Evolutionary conservation across 2,329 filamentous ascomycete species (phyloP).

Genomic region (Pseudogymnoascus sp.): DNA sequence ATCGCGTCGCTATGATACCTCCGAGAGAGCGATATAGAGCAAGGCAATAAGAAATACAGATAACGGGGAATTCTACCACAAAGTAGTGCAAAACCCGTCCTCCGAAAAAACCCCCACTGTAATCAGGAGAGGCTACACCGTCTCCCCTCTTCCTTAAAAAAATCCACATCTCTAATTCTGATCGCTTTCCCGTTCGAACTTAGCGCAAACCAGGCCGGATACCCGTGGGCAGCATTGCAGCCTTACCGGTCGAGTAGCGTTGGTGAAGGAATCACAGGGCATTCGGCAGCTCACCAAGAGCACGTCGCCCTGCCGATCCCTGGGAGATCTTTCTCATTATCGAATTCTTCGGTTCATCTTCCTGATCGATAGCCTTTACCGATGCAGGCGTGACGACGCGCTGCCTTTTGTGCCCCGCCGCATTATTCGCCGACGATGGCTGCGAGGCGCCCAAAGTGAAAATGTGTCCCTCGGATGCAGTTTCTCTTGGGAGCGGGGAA

Average conservation of each 20-base stretch:
- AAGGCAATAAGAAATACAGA: slow-evolving; percentile 6
- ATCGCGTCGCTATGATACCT: background rate
- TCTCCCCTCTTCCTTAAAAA: slow-evolving; percentile 4
- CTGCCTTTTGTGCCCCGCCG: slow-evolving; percentile 33
- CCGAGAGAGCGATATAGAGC: slow-evolving; percentile 3
- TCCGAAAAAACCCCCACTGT: background rate
- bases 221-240: slow-evolving; percentile 5
- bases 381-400: slow-evolving; percentile 40
- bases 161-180: slow-evolving; percentile 5
- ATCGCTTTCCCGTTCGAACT: background rate
- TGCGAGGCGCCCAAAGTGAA: slow-evolving; percentile 16
- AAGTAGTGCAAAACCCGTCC: background rate
- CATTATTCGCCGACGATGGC: slow-evolving; percentile 16
- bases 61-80: background rate
- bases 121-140: background rate
- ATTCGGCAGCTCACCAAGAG: slow-evolving; percentile 4
- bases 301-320: slow-evolving; percentile 2
- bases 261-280: background rate
- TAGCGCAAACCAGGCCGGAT: background rate
- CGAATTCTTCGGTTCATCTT: slow-evolving; percentile 35
- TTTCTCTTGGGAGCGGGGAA: slow-evolving; percentile 9
- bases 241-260: slow-evolving; percentile 6
- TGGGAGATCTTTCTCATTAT: slow-evolving; percentile 6
- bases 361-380: slow-evolving; percentile 38
- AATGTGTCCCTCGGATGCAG: slow-evolving; percentile 10